Percentiles rank a stretch among this genome's conserved stretches.
phyloP scores from a whole-genome alignment of 176 grass and related monocot species.

The Bothriochloa decipiens region DNA sequence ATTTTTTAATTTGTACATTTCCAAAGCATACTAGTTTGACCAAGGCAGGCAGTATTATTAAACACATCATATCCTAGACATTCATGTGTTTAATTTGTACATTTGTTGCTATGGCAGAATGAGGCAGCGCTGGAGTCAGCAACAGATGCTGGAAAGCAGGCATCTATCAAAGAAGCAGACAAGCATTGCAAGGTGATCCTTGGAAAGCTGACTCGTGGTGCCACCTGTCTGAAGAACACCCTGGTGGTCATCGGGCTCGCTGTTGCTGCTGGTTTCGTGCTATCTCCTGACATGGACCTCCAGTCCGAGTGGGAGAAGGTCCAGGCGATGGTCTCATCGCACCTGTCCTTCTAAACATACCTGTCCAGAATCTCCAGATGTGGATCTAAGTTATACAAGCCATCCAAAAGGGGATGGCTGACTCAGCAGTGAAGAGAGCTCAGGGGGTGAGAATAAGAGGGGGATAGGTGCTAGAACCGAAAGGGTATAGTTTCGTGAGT shows the following conservation, averaged over 20 bases:
- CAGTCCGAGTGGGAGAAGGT: constrained; percentile 61
- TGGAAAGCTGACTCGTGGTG: constrained; percentile 58
- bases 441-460: constrained; percentile 38
- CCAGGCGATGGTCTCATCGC: constrained; percentile 44
- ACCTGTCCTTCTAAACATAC: constrained; percentile 59
- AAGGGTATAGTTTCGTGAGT: constrained; percentile 37
- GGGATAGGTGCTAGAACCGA: constrained; percentile 49
- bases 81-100: background rate
- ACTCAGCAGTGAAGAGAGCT: constrained; percentile 32
- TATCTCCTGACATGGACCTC: constrained; percentile 58
- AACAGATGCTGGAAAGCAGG: constrained; percentile 51
- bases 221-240: constrained; percentile 68
- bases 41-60: background rate
- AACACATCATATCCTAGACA: background rate
- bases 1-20: background rate
- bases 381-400: constrained; percentile 40
- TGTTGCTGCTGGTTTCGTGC: constrained; percentile 41
- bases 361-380: constrained; percentile 2
- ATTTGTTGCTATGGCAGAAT: constrained; percentile 58
- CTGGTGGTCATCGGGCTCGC: constrained; percentile 53
- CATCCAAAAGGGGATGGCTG: constrained; percentile 33
- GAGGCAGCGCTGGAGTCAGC: constrained; percentile 56
- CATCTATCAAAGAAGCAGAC: constrained; percentile 76
- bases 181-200: constrained; percentile 86
- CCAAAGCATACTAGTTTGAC: background rate